Conservation (phyloP, 2,329 filamentous ascomycete genomes). For the Xenosphaeropsis pyriputrescens region DNA sequence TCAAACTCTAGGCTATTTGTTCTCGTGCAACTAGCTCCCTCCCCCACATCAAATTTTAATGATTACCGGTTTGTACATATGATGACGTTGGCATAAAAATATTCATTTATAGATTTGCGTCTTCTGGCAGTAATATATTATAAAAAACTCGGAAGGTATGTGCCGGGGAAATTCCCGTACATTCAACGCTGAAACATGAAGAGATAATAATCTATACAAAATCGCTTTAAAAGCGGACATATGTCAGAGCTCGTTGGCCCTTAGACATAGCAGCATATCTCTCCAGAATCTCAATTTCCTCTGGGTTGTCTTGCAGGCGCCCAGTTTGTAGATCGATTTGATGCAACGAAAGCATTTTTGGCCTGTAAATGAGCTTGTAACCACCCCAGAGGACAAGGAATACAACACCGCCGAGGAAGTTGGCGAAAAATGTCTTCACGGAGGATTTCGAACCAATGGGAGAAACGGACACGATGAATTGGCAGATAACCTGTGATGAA, state of each 20-base stretch:
- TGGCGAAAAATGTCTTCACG: constrained; percentile 39
- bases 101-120: no score
- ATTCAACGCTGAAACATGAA: no score
- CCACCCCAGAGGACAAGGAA: constrained; percentile 27
- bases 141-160: no score
- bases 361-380: constrained; percentile 62
- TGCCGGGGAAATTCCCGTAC: no score
- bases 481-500: constrained; percentile 34
- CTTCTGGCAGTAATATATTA: no score
- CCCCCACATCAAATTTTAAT: no score
- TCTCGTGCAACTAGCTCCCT: no score
- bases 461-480: constrained; percentile 48
- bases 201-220: no score
- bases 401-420: constrained; percentile 51
- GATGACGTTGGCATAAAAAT: no score
- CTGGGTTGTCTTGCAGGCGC: not conserved
- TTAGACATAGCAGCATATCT: not conserved
- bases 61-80: no score
- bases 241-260: not conserved
- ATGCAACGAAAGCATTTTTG: constrained; percentile 44
- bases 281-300: not conserved
- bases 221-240: constrained; percentile 1
- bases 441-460: constrained; percentile 29
- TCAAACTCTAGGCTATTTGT: no score
- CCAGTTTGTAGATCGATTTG: constrained; percentile 82